Evolutionary conservation across 768 basidiomycete genomes (phyloP).

Genomic region (Lactarius evosmus): DNA sequence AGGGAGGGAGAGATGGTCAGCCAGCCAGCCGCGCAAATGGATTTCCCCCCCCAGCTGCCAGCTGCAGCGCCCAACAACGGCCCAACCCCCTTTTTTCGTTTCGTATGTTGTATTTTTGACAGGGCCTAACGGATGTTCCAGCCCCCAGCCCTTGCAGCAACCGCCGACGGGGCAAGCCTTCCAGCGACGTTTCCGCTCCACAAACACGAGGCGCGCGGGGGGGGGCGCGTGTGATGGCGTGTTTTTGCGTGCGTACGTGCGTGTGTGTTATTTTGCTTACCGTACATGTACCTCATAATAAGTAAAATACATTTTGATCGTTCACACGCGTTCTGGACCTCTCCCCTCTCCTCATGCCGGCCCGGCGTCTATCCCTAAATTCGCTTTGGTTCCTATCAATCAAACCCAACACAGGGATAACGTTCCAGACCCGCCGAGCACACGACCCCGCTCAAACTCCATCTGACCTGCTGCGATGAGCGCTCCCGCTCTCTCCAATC

Average conservation of each 20-base stretch:
- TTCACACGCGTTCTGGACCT: too few relatives aligned
- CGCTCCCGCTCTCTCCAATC: background rate
- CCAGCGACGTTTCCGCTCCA: constrained; percentile 27
- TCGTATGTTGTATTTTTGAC: background rate
- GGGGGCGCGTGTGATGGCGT: background rate
- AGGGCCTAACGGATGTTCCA: background rate
- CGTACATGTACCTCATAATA: too few relatives aligned
- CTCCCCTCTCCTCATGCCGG: too few relatives aligned
- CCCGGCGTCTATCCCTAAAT: background rate
- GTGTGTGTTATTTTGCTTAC: background rate
- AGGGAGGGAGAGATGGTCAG: too few relatives aligned
- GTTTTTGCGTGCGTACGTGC: background rate
- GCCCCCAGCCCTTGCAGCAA: constrained; percentile 11
- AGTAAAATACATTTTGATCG: too few relatives aligned
- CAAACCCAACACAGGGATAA: background rate
- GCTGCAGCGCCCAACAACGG: too few relatives aligned
- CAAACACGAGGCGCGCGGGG: constrained; percentile 20
- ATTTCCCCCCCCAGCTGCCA: too few relatives aligned
- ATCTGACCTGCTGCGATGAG: background rate
- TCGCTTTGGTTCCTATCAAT: background rate
- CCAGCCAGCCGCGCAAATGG: too few relatives aligned
- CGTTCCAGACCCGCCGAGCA: background rate
- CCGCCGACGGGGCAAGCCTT: constrained; percentile 11
- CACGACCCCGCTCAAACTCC: background rate
- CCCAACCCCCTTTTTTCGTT: too few relatives aligned